phyloP scores from a whole-genome alignment of 176 grass and related monocot genomes.

The Ananas comosus region DNA sequence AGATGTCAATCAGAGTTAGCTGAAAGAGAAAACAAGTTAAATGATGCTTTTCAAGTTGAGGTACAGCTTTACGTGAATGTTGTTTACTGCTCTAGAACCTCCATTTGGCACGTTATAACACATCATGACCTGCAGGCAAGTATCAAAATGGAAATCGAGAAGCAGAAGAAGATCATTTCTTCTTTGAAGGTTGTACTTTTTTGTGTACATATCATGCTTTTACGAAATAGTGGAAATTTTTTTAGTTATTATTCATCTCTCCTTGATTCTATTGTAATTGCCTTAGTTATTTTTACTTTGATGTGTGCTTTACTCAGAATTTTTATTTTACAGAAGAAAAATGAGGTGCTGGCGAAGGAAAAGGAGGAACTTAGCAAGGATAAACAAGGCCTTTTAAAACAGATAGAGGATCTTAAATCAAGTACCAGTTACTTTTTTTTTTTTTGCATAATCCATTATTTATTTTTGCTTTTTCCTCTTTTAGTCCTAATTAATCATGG shows the following conservation, averaged over 20 bases:
- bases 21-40: conserved; percentile 63
- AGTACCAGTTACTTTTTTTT: conserved; percentile 31
- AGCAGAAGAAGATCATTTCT: conserved; percentile 27
- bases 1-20: conserved; percentile 57
- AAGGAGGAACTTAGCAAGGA: conserved; percentile 44
- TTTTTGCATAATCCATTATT: background rate
- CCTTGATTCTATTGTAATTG: conserved; percentile 13
- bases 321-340: conserved; percentile 51
- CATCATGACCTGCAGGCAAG: conserved; percentile 33
- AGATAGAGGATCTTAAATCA: conserved; percentile 95
- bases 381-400: conserved; percentile 58
- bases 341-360: conserved; percentile 42
- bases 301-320: background rate
- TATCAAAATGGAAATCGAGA: conserved; percentile 61
- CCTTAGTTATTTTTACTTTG: conserved; percentile 6
- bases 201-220: background rate
- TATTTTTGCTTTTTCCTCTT: conserved; percentile 10
- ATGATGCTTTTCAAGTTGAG: conserved; percentile 55
- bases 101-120: background rate
- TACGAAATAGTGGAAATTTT: background rate
- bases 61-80: conserved; percentile 30
- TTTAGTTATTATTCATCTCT: background rate
- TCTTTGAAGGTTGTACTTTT: conserved; percentile 38
- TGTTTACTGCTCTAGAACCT: conserved; percentile 3
- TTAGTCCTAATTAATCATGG: conserved; percentile 22